Conservation (phyloP, 192 early-diverging fungal genomes). For the Backusella mclennaniae region DNA sequence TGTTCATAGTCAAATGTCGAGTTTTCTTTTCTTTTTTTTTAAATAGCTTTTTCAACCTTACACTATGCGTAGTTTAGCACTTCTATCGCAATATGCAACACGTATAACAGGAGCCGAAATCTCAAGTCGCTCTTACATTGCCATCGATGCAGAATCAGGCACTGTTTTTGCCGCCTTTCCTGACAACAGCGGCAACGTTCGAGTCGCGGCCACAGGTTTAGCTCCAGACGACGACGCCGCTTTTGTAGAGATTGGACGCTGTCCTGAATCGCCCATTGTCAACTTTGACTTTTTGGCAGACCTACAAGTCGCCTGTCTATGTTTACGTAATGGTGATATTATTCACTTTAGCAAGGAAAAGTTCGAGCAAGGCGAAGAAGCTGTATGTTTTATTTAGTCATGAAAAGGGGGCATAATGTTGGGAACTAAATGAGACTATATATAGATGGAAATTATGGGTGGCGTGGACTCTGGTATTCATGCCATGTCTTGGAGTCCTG, state of each 20-base stretch:
- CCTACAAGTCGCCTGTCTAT: slow-evolving; percentile 52
- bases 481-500: slow-evolving; percentile 83
- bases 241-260: slow-evolving; percentile 37
- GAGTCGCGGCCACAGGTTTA: slow-evolving; percentile 25
- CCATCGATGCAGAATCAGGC: slow-evolving; percentile 50
- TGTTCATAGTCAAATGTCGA: neutral
- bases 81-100: slow-evolving; percentile 24
- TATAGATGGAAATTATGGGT: slow-evolving; percentile 67
- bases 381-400: slow-evolving; percentile 14
- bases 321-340: slow-evolving; percentile 56
- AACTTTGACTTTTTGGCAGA: slow-evolving; percentile 55
- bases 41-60: neutral
- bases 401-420: neutral
- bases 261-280: slow-evolving; percentile 37
- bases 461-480: slow-evolving; percentile 72
- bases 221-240: slow-evolving; percentile 13
- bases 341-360: slow-evolving; percentile 42
- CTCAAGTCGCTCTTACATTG: slow-evolving; percentile 23
- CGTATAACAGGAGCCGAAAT: neutral
- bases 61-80: slow-evolving; percentile 39
- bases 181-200: slow-evolving; percentile 25
- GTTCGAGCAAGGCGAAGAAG: slow-evolving; percentile 38
- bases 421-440: neutral
- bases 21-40: neutral
- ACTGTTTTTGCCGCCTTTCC: slow-evolving; percentile 54